Conservation (phyloP, 1,284 basidiomycete species). For the Taiwanofungus camphoratus region DNA sequence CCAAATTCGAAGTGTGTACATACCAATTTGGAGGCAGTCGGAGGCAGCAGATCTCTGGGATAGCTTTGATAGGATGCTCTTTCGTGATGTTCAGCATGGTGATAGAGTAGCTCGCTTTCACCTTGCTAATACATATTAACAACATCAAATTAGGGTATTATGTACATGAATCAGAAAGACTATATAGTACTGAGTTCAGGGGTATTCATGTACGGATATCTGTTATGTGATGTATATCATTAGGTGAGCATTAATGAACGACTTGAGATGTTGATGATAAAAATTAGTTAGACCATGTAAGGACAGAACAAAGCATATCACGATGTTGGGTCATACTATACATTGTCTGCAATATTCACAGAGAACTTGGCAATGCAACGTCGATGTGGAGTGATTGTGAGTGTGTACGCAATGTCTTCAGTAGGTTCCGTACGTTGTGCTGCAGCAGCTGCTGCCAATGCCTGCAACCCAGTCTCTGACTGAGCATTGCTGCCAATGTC, state of each 20-base stretch:
- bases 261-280: constrained; percentile 8
- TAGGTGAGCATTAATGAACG: not conserved
- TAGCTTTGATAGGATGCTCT: constrained; percentile 29
- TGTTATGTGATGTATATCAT: not conserved
- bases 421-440: too few relatives aligned
- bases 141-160: not conserved
- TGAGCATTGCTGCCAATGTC: too few relatives aligned
- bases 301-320: constrained; percentile 15
- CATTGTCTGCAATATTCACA: not conserved
- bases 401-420: not conserved
- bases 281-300: constrained; percentile 32
- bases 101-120: constrained; percentile 29
- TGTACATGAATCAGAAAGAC: not conserved
- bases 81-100: constrained; percentile 23
- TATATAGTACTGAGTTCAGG: not conserved
- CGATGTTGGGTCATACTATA: not conserved
- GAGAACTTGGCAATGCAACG: not conserved
- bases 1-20: constrained; percentile 35
- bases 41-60: constrained; percentile 28
- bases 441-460: not conserved
- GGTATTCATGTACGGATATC: not conserved
- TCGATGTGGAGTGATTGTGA: not conserved
- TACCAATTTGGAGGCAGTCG: constrained; percentile 27
- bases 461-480: too few relatives aligned
- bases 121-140: constrained; percentile 2